Evolutionary conservation across 1,139 yeast genomes (phyloP).

Genomic region (Debaryomyces udenii): DNA sequence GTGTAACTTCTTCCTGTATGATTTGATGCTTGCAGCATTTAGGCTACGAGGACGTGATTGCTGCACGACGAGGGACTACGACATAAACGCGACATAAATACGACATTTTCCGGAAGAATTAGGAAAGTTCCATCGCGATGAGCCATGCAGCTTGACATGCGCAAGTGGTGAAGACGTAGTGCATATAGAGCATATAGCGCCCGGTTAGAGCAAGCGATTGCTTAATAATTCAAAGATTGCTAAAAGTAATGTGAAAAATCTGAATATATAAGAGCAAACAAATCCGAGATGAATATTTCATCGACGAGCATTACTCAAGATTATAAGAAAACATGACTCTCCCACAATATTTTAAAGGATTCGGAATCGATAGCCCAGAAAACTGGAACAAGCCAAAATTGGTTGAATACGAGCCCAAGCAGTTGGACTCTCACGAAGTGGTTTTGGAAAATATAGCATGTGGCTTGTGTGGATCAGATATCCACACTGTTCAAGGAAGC

Average conservation of each 20-base stretch:
- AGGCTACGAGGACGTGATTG: background rate
- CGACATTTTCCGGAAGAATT: too few species aligned
- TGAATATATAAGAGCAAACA: too few species aligned
- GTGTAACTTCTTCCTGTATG: background rate
- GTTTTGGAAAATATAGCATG: slow-evolving; percentile 51
- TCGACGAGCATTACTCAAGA: too few species aligned
- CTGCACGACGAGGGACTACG: background rate
- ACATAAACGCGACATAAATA: too few species aligned
- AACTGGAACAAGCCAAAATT: slow-evolving; percentile 49
- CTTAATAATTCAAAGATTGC: too few species aligned
- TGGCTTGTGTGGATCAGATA: slow-evolving; percentile 67
- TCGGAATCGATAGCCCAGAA: slow-evolving; percentile 39
- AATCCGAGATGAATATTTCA: too few species aligned
- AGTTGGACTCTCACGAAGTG: slow-evolving; percentile 42
- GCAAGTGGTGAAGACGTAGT: too few species aligned
- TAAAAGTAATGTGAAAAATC: too few species aligned
- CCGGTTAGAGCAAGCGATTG: too few species aligned
- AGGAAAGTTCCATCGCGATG: too few species aligned
- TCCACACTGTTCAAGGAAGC: slow-evolving; percentile 51
- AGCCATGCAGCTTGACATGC: too few species aligned
- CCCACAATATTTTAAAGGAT: slow-evolving; percentile 47
- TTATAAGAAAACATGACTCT: slow-evolving; percentile 22
- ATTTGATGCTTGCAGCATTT: slow-evolving; percentile 1
- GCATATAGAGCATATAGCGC: too few species aligned
- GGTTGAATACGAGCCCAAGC: slow-evolving; percentile 43